A percentile compares a stretch with the other conserved stretches of the same genome.
Evolutionary conservation across 177 flowering plant genomes (phyloP).

Genomic region (Telopea speciosissima): DNA sequence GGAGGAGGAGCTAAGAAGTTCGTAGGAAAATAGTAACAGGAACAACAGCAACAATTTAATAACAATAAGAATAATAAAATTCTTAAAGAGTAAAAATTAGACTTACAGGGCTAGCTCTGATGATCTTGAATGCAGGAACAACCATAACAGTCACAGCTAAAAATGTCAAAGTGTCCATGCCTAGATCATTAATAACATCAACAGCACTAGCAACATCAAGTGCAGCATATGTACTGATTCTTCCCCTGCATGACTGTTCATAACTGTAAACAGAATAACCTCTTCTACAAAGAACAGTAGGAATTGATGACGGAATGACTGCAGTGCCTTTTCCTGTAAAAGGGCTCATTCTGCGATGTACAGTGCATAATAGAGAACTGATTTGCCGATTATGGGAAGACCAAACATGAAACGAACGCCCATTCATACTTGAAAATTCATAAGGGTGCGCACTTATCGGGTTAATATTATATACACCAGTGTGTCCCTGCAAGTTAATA

Average conservation of each 20-base stretch:
- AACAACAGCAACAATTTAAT: no score
- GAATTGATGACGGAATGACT: constrained; percentile 17
- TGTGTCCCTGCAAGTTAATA: constrained; percentile 43
- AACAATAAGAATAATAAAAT: no score
- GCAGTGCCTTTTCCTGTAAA: constrained; percentile 14
- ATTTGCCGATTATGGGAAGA: constrained; percentile 17
- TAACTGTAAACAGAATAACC: constrained; percentile 18
- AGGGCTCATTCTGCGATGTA: constrained; percentile 17
- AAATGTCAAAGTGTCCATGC: constrained; percentile 90
- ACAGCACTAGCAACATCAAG: constrained; percentile 71
- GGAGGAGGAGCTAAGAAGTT: neutral
- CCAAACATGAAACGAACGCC: constrained; percentile 16
- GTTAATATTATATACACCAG: constrained; percentile 22
- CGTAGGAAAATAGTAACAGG: neutral
- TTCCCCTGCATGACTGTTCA: constrained; percentile 11
- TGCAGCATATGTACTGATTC: constrained; percentile 34
- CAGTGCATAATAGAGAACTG: constrained; percentile 14
- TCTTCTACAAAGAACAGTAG: constrained; percentile 20
- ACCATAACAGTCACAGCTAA: constrained; percentile 79
- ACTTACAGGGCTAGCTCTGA: constrained; percentile 95
- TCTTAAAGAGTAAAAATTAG: neutral
- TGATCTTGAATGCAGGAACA: constrained; percentile 78
- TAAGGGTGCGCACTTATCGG: constrained; percentile 20
- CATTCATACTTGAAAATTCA: constrained; percentile 21
- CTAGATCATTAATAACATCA: constrained; percentile 94